Conservation (phyloP, 106 monocot species). For the Dendrobium officinale region DNA sequence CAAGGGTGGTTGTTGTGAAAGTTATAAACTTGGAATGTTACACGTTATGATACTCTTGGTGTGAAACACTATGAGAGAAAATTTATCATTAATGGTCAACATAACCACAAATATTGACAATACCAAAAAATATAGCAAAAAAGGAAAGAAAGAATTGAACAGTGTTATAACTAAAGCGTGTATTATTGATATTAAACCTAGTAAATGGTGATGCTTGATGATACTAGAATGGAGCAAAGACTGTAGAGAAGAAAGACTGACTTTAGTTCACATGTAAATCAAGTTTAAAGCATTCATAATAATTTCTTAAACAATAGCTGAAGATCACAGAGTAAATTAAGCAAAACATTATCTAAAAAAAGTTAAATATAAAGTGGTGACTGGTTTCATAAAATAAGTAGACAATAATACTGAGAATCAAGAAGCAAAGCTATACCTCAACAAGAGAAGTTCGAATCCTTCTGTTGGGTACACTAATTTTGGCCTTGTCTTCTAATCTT, state of each 20-base stretch:
- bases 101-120: background rate
- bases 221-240: background rate
- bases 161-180: background rate
- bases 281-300: background rate
- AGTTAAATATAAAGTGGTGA: background rate
- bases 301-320: too few relatives aligned
- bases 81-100: background rate
- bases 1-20: background rate
- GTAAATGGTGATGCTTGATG: background rate
- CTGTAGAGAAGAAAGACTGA: background rate
- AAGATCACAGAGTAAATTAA: background rate
- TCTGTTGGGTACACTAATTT: slow-evolving; percentile 40
- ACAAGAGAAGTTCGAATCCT: slow-evolving; percentile 37
- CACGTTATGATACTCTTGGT: background rate
- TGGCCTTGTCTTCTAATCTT: slow-evolving; percentile 43
- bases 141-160: background rate
- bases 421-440: slow-evolving; percentile 24
- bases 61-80: background rate
- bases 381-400: background rate
- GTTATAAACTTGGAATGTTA: background rate
- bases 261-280: background rate
- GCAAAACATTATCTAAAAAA: background rate
- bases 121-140: background rate
- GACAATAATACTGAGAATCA: background rate
- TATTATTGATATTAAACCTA: background rate